phyloP scores from a whole-genome alignment of 805 yeast species.

The Starmerella tilneyi region DNA sequence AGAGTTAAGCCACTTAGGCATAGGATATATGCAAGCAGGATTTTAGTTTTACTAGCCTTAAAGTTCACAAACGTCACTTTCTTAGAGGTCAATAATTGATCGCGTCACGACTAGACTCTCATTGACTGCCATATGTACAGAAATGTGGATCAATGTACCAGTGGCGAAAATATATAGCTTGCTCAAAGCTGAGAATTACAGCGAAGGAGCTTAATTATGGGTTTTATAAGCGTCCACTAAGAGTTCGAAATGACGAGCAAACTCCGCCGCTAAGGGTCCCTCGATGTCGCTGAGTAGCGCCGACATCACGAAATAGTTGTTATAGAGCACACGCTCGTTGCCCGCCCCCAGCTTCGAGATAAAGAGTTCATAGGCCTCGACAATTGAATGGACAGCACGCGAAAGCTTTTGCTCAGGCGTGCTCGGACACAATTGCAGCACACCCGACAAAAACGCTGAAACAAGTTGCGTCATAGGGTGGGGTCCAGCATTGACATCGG shows the following conservation, averaged over 20 bases:
- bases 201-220: too few relatives aligned
- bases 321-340: constrained; percentile 60
- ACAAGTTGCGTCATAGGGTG: constrained; percentile 68
- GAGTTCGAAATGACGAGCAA: constrained; percentile 38
- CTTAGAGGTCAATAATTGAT: neutral
- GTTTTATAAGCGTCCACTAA: constrained; percentile 37
- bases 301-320: constrained; percentile 55
- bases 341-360: constrained; percentile 40
- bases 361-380: constrained; percentile 70
- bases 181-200: too few relatives aligned
- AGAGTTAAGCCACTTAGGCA: neutral
- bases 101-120: too few relatives aligned
- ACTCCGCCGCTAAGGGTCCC: constrained; percentile 37
- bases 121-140: too few relatives aligned
- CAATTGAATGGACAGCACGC: constrained; percentile 54
- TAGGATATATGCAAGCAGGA: neutral
- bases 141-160: too few relatives aligned
- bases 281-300: constrained; percentile 43
- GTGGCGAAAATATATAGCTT: too few relatives aligned
- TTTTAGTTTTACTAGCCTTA: too few relatives aligned
- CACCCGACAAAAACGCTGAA: constrained; percentile 58
- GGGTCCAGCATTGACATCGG: constrained; percentile 31
- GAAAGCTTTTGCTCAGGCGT: constrained; percentile 56
- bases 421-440: constrained; percentile 45
- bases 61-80: too few relatives aligned